These are phyloP conservation scores for Eremothecium cymbalariae DNA, from an alignment of 1,139 yeast genomes.

Conservation along the genomic window DNA sequence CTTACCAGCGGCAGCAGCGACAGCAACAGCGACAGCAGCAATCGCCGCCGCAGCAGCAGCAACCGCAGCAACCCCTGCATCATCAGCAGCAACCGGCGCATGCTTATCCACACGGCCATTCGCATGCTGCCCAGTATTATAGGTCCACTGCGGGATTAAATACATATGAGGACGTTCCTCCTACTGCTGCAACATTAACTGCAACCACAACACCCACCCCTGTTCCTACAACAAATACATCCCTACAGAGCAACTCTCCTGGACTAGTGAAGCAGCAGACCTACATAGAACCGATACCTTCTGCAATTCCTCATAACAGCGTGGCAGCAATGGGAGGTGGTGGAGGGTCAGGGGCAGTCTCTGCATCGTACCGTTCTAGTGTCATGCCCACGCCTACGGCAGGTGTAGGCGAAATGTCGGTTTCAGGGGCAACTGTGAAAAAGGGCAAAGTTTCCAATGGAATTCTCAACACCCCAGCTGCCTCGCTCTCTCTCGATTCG, in stretches of 20 bases:
- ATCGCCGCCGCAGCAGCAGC: slow-evolving; percentile 19
- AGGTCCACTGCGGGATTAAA: not conserved
- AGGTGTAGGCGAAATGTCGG: too few relatives aligned
- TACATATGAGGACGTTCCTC: not conserved
- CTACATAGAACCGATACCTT: slow-evolving; percentile 1
- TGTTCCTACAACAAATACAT: slow-evolving; percentile 4
- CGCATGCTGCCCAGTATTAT: not conserved
- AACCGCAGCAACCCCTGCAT: slow-evolving; percentile 7
- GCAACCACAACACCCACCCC: slow-evolving; percentile 11
- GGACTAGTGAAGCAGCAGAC: not conserved
- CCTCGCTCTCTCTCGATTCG: too few relatives aligned
- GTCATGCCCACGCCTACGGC: too few relatives aligned
- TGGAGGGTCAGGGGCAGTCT: too few relatives aligned
- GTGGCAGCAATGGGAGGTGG: not conserved
- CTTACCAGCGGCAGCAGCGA: slow-evolving; percentile 10
- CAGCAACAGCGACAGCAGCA: slow-evolving; percentile 14
- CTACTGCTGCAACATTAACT: slow-evolving; percentile 10
- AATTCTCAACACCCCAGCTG: too few relatives aligned
- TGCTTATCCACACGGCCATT: slow-evolving; percentile 6
- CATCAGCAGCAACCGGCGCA: slow-evolving; percentile 11
- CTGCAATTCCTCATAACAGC: slow-evolving; percentile 4
- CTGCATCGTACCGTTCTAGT: too few relatives aligned
- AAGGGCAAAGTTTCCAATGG: too few relatives aligned
- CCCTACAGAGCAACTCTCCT: slow-evolving; percentile 5
- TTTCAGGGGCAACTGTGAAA: too few relatives aligned